Evolutionary conservation across 2,329 filamentous ascomycete genomes (phyloP).

Genomic region (Dothidotthia symphoricarpi): DNA sequence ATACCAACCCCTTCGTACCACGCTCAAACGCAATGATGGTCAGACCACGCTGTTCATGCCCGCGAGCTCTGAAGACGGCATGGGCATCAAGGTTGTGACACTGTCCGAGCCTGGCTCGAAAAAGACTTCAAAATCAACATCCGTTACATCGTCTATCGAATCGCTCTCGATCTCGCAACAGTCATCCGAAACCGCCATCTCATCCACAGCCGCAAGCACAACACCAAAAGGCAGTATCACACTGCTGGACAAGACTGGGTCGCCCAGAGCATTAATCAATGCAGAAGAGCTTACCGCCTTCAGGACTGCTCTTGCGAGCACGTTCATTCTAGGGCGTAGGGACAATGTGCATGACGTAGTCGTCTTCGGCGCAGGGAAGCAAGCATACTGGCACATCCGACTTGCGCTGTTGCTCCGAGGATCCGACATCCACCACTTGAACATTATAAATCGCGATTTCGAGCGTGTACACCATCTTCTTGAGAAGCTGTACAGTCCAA

Average conservation of each 20-base stretch:
- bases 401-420: slow-evolving; percentile 72
- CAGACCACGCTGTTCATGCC: slow-evolving; percentile 67
- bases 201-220: slow-evolving; percentile 34
- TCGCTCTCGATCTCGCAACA: slow-evolving; percentile 30
- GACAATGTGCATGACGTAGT: slow-evolving; percentile 70
- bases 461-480: slow-evolving; percentile 56
- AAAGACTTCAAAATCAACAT: slow-evolving; percentile 26
- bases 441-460: slow-evolving; percentile 78
- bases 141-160: slow-evolving; percentile 36
- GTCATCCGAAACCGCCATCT: slow-evolving; percentile 21
- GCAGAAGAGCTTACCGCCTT: slow-evolving; percentile 69
- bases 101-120: slow-evolving; percentile 42
- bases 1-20: slow-evolving; percentile 62
- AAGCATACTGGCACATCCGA: slow-evolving; percentile 93
- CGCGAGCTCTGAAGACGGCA: slow-evolving; percentile 57
- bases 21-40: slow-evolving; percentile 60
- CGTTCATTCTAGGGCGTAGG: slow-evolving; percentile 63
- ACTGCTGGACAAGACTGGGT: slow-evolving; percentile 57
- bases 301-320: slow-evolving; percentile 63
- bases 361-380: slow-evolving; percentile 83
- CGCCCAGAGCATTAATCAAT: slow-evolving; percentile 63
- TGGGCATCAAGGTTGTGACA: slow-evolving; percentile 66
- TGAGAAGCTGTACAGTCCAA: slow-evolving; percentile 54
- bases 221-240: slow-evolving; percentile 59
- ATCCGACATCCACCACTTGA: slow-evolving; percentile 70